phyloP scores from a whole-genome alignment of 1,284 basidiomycete genomes.

The Ceratobasidium sp. region DNA sequence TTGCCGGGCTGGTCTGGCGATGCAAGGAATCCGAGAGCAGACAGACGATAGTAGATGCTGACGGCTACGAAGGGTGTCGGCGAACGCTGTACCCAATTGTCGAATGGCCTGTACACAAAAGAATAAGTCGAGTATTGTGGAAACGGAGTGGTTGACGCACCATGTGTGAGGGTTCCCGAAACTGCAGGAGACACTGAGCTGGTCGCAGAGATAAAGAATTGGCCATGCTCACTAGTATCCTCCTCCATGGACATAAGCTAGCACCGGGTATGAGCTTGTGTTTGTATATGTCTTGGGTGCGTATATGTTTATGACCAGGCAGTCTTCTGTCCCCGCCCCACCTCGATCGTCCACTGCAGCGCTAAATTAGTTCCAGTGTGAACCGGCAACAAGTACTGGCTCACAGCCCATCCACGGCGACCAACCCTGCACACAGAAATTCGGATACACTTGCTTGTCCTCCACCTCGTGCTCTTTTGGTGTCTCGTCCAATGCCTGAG shows the following conservation, averaged over 20 bases:
- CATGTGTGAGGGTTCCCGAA: constrained; percentile 29
- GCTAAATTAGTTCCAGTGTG: background rate
- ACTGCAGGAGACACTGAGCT: constrained; percentile 4
- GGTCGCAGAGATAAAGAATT: constrained; percentile 10
- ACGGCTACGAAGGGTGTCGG: constrained; percentile 52
- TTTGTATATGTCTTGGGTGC: constrained; percentile 54
- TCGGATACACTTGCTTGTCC: constrained; percentile 38
- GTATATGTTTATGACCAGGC: constrained; percentile 60
- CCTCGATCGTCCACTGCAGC: constrained; percentile 62
- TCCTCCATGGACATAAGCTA: constrained; percentile 68
- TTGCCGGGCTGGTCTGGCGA: constrained; percentile 55
- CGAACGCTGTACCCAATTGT: constrained; percentile 58
- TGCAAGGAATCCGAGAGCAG: constrained; percentile 44
- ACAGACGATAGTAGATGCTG: constrained; percentile 46
- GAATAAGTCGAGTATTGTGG: constrained; percentile 53
- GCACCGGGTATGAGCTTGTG: constrained; percentile 63
- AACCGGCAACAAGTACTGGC: background rate
- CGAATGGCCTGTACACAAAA: constrained; percentile 62
- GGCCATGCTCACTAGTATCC: constrained; percentile 62
- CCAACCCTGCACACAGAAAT: constrained; percentile 36
- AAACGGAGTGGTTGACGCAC: constrained; percentile 3
- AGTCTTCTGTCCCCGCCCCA: constrained; percentile 69
- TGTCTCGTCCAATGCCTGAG: constrained; percentile 53
- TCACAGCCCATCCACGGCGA: constrained; percentile 16
- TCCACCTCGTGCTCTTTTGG: constrained; percentile 42